phyloP scores from a whole-genome alignment of 2,329 filamentous ascomycete species.

The Xylaria digitata region DNA sequence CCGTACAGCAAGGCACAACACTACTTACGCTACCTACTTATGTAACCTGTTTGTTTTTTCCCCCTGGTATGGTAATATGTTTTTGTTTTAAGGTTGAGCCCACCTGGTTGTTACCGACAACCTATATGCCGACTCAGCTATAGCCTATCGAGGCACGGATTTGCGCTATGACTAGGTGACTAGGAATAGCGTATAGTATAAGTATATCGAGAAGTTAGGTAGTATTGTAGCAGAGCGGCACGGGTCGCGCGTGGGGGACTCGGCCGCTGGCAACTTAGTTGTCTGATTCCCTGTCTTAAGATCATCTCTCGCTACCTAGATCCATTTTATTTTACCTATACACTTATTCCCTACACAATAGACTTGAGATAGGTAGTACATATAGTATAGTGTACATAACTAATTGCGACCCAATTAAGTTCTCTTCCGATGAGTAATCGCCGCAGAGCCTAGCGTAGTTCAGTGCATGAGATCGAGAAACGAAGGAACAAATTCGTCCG shows the following conservation, averaged over 20 bases:
- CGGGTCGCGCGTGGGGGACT: slow-evolving; percentile 20
- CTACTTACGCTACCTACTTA: neutral
- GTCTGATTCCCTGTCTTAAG: slow-evolving; percentile 18
- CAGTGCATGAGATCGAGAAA: neutral
- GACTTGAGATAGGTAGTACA: too few species aligned
- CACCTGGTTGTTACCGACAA: neutral
- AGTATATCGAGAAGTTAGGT: neutral
- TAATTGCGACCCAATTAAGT: neutral
- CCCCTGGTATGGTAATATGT: neutral
- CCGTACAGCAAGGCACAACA: neutral
- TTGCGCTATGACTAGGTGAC: too few species aligned
- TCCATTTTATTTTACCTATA: neutral
- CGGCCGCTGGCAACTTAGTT: slow-evolving; percentile 15
- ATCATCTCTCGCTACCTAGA: slow-evolving; percentile 1
- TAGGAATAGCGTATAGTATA: too few species aligned
- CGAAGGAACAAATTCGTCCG: neutral
- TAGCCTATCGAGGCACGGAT: neutral
- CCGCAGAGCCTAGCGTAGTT: neutral
- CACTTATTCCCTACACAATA: neutral
- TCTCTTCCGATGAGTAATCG: slow-evolving; percentile 7
- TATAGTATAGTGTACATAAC: too few species aligned
- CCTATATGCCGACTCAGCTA: slow-evolving; percentile 7
- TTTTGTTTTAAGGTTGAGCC: slow-evolving; percentile 1
- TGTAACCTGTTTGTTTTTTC: neutral
- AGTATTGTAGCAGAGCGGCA: slow-evolving; percentile 7